These are phyloP conservation scores for Trametes sp. DNA, from an alignment of 1,284 basidiomycete genomes.

Conservation along the genomic window DNA sequence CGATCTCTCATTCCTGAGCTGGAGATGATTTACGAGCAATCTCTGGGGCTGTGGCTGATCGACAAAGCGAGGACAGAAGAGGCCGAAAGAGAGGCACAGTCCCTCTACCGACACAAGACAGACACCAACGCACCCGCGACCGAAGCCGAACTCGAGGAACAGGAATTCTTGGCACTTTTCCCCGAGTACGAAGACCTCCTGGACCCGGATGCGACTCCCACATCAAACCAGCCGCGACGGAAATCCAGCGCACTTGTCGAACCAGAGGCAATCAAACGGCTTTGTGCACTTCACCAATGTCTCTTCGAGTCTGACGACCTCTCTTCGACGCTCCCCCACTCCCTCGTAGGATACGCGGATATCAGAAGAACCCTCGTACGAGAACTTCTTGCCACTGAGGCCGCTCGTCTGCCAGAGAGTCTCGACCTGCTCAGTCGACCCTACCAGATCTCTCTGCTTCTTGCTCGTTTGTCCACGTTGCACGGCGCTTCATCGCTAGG, in stretches of 20 bases:
- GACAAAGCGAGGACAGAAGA: conserved; percentile 79
- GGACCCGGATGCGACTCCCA: conserved; percentile 34
- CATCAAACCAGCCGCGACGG: neutral
- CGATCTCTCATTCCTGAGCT: conserved; percentile 45
- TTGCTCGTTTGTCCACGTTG: conserved; percentile 45
- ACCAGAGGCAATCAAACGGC: conserved; percentile 32
- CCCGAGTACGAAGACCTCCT: conserved; percentile 82
- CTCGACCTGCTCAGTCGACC: conserved; percentile 58
- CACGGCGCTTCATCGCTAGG: conserved; percentile 32
- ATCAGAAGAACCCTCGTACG: conserved; percentile 41
- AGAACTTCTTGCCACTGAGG: conserved; percentile 20
- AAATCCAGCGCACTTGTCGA: conserved; percentile 19
- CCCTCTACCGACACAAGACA: conserved; percentile 81
- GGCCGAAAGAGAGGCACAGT: conserved; percentile 69
- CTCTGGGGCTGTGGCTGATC: conserved; percentile 83
- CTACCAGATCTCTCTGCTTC: conserved; percentile 56
- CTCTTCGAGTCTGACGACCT: conserved; percentile 33
- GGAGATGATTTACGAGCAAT: conserved; percentile 71
- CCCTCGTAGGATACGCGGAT: conserved; percentile 13
- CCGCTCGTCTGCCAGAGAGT: conserved; percentile 46
- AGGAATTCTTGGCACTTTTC: conserved; percentile 85
- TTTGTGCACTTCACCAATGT: conserved; percentile 49
- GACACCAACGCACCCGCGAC: conserved; percentile 65
- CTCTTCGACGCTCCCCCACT: neutral
- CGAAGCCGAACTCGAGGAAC: conserved; percentile 82